Conservation (phyloP, 495 filamentous ascomycete genomes). For the Xylaria sp. region DNA sequence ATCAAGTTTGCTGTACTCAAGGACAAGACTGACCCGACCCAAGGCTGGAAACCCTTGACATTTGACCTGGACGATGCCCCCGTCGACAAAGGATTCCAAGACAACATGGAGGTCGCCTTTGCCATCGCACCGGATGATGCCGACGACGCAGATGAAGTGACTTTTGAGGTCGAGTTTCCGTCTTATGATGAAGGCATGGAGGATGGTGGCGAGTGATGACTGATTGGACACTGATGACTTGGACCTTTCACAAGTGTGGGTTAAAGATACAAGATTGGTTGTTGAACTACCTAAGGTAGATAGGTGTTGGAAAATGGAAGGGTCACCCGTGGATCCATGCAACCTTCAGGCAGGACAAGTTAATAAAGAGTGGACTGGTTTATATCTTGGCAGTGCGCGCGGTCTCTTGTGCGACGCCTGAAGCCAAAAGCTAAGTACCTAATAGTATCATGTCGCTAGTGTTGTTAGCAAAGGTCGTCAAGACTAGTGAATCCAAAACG, state of each 20-base stretch:
- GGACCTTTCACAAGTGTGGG: neutral
- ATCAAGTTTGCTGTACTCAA: conserved; percentile 51
- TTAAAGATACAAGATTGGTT: neutral
- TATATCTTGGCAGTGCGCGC: too few relatives aligned
- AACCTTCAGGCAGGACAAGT: neutral
- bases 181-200: conserved; percentile 53
- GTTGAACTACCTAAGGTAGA: too few relatives aligned
- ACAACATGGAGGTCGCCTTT: conserved; percentile 75
- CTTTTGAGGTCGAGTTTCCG: conserved; percentile 72
- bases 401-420: too few relatives aligned
- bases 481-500: neutral
- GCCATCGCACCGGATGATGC: conserved; percentile 58
- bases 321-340: neutral
- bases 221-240: neutral
- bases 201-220: conserved; percentile 25
- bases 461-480: neutral
- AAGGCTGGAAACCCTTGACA: conserved; percentile 51
- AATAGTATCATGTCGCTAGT: neutral
- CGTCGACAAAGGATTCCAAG: conserved; percentile 50
- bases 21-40: conserved; percentile 37
- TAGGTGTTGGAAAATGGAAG: neutral
- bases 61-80: conserved; percentile 45
- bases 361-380: neutral
- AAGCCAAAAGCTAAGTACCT: too few relatives aligned
- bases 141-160: conserved; percentile 57